Base-by-base conservation (phyloP, 2,329 filamentous ascomycete genomes). In the Leptographium procerum region DNA sequence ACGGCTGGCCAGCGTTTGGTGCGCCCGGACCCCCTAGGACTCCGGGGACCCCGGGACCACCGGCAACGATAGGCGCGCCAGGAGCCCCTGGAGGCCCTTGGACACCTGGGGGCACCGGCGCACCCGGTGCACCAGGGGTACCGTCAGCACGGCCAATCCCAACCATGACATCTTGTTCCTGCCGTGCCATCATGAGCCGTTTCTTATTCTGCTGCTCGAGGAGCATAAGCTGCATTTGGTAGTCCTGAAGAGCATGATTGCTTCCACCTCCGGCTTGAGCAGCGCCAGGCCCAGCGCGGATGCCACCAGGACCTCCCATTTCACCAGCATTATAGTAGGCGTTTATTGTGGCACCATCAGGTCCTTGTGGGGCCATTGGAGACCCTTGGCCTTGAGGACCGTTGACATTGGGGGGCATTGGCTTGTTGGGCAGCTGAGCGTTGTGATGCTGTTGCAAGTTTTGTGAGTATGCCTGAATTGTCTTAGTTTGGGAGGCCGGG, bases 141-240 rank as follows among this genome's bases (percentile, higher is more conserved):
- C 51, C 51, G 29, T 61, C 59, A 8, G 55, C 50, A 19, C 62
- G 59, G 24, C 52, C 57, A 9, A 59, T 74, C 55, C 74, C 78
- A 60, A 68, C 68, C 70, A 85, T 79, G 67, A 74, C 83, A 62
- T 91, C 89, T 70, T 92, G 88, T 69, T 91, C 84, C 68, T 86
- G 87, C 22, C 88, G 83, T 43, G 88, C 88, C 87, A 91, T 90
- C 77, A 91, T 84, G 54, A 92, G 77, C 22, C 88, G 79, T 72
- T 91, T 91, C 77, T 91, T 92, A 66, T 92, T 92, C 72, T 92
- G 88, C 71, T 91, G 88, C 72, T 92, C 88, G 19, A 92, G 79
- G 55, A 91, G 73, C 88, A 64, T 92, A 68, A 92, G 74, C 70
- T 92, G 88, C 88, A 91, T 91, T 74, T 92, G 88, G 66, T 92